Conservation (phyloP, 2,329 filamentous ascomycete species). For the Aspergillus sp. region DNA sequence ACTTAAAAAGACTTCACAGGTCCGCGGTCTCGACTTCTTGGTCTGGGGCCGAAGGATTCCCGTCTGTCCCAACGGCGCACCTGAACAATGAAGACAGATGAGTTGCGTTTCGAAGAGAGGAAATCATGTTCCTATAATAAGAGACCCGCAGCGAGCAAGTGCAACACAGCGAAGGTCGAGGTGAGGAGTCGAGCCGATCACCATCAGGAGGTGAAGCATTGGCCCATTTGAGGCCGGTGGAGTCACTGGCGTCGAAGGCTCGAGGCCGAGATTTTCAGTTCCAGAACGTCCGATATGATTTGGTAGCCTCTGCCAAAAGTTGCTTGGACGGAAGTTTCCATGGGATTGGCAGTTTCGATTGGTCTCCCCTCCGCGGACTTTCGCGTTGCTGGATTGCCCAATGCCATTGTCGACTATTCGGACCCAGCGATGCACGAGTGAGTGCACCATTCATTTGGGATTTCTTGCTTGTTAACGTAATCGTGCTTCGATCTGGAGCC, state of each 20-base stretch:
- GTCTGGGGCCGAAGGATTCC: neutral
- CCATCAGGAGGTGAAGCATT: neutral
- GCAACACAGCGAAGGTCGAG: constrained; percentile 2
- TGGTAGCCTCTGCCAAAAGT: neutral
- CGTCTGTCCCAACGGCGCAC: neutral
- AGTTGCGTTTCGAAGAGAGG: neutral
- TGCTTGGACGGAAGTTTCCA: neutral
- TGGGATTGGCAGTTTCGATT: neutral
- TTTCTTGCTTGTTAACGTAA: neutral
- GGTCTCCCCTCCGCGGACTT: neutral
- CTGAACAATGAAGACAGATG: neutral
- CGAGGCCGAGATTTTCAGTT: constrained; percentile 1
- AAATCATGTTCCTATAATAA: neutral
- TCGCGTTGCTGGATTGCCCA: neutral
- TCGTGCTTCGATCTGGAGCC: constrained; percentile 1
- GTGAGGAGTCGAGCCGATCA: constrained; percentile 2
- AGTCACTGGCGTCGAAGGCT: neutral
- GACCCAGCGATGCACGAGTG: neutral
- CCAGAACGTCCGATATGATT: neutral
- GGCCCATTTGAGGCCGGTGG: neutral
- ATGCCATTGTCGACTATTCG: too few relatives aligned
- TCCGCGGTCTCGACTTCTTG: neutral
- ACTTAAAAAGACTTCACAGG: neutral
- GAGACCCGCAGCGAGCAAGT: neutral
- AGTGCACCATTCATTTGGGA: neutral